Conservation (phyloP, 192 early-diverging fungal species). For the Helicostylum pulchrum region DNA sequence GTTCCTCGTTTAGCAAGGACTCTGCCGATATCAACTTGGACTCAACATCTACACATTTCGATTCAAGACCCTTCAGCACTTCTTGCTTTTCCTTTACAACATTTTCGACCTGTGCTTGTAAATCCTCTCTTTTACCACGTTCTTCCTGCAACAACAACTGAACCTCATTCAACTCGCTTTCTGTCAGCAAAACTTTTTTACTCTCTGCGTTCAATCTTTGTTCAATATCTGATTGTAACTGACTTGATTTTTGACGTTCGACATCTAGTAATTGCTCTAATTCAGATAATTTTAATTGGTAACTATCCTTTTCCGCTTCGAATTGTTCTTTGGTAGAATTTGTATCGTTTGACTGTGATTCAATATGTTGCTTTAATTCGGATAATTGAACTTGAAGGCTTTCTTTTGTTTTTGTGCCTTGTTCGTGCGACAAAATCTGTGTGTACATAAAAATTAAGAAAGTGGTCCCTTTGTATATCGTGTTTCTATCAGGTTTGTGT, state of each 20-base stretch:
- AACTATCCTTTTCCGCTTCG: neutral
- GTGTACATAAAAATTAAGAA: too few species aligned
- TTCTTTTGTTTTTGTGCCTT: too few species aligned
- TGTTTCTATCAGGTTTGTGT: too few species aligned
- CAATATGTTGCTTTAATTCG: neutral
- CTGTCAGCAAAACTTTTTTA: neutral
- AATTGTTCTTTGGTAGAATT: neutral
- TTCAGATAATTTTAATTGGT: neutral
- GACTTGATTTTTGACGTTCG: neutral
- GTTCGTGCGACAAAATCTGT: too few species aligned
- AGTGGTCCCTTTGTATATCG: too few species aligned
- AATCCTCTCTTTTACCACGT: neutral
- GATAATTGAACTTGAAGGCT: too few species aligned
- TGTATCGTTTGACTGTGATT: neutral
- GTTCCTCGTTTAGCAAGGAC: neutral
- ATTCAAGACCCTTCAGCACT: neutral
- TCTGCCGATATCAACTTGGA: neutral
- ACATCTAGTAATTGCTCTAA: neutral
- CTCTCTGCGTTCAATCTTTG: neutral
- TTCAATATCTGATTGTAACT: neutral
- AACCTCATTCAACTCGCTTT: neutral
- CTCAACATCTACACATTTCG: neutral
- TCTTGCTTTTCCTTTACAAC: neutral
- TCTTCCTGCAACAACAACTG: neutral
- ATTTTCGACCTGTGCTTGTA: slow-evolving; percentile 9